Base-by-base conservation (phyloP, 176 grass and related monocot species). In the Panicum miliaceum region DNA sequence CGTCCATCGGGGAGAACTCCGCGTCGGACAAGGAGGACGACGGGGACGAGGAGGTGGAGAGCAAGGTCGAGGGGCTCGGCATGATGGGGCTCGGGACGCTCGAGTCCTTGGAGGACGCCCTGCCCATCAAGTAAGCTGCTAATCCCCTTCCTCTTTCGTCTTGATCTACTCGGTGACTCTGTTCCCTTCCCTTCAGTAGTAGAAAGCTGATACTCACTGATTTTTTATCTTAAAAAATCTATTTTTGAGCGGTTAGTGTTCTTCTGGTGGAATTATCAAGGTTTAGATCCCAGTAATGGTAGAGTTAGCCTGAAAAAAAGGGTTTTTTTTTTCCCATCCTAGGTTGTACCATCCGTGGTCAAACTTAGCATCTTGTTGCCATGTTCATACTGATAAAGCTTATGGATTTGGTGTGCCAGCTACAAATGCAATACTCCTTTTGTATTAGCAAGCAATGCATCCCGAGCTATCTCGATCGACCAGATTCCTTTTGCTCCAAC, bases 71-170 rank as follows among this genome's bases (percentile, higher is more conserved):
- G 18, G 88, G 84, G 25, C 54, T 86, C 4, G 83, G 64, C 7
- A 64, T 82, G 71, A 52, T 76, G 45, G 77, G 85, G 23, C 54
- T 92, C 13, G 64, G 70, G 6, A 84, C 87, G 46, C 50, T 93
- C 18, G 91, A 93, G 12, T 90, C 82, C 47, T 48, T 93, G 20
- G 91, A 93, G 60, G 88, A 93, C 23, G 89, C 86, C 6, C 86
- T 93, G 12, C 91, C 88, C n/a, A 81, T 57, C 86, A 93, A 93
- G 91, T 93, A 86, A 85, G 82, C 47, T 41, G 20, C 78, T 38
- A 0, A 3, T 13, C 3, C 20, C 16, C 27, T n/a, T 1, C 16
- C 19, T 3, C 19, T 38, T 34, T 52, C 69, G 12, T 47, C 4
- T 42, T 40, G n/a, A 26, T 25, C 56, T 25, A 7, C 11, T 12